Base-by-base conservation (phyloP, 2,329 filamentous ascomycete species). In the Venturia asperata region DNA sequence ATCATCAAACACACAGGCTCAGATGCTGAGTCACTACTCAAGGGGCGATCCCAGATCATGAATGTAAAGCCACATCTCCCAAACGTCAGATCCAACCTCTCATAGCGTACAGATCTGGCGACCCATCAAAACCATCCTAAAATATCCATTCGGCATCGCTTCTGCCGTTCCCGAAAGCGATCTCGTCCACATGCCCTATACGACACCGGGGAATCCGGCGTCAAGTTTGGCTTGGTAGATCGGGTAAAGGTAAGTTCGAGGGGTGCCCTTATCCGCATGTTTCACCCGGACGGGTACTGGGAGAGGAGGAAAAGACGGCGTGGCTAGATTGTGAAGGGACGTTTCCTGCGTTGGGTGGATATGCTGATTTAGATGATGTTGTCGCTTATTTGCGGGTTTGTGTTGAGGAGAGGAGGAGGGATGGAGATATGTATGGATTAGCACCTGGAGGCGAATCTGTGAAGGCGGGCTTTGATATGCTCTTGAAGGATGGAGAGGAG, bases 11-110 rank as follows among this genome's bases (percentile, higher is more conserved):
- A 75, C 62, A 67, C 74, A 1, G 71, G 72, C 30, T 70, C 71
- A 7, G 73, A 74, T 7, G 72, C 73, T 0, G 71, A 72, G 4
- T 68, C 70, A 19, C 69, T 75, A 1, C 67, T 71, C 0, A 68
- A 70, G 43, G 65, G 67, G n/a, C 70, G 74, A 21, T 71, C 72
- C 3, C 72, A 75, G 58, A 73, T 76, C 56, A 73, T 76, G 64
- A 76, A 76, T 62, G 73, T 72, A n/a, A 55, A 11, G 15, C 15
- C 10, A 5, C 17, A 24, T 34, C 17, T 21, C 34, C 58, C 17
- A 34, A 34, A 3, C 30, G 6, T 34, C 21, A n/a, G 4, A 19
- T 42, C 6, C 6, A 4, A 5, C 21, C 21, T 13, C n/a, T 61
- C 21, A 41, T 24, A 6, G 21, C 7, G 17, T n/a, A 10, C 34